Evolutionary conservation across 352 stramenopile species (phyloP), one percentile per base, ranked within the genome.

Genomic region (Pythium guiyangense): DNA sequence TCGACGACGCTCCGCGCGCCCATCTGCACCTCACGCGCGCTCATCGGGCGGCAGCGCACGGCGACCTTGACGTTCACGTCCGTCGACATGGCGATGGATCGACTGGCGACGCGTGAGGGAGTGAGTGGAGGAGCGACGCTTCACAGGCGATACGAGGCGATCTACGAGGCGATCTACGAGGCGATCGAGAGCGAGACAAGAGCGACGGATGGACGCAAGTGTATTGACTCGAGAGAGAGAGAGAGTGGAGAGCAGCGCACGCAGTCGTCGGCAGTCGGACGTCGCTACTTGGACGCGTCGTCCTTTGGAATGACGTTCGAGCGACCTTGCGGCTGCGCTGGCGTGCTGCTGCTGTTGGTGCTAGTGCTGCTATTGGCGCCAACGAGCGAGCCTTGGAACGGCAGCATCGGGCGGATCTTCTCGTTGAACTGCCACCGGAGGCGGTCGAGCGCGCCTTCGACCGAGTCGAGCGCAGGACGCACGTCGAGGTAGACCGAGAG

Each of bases 401-500:
- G 84, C 65, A 92, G 54, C 29, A 92, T 52, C 45, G 84, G 81
- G 29, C 69, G 45, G 61, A 94, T 73, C 45, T 89, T 87, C 49
- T 92, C 79, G 48, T 85, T 63, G 59, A 90, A 91, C 51, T 94
- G 84, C 84, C 81, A 92, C 47, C 77, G 72, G 52, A 94, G 52
- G 51, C 84, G 84, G 51, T 90, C 89, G 27, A 96, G 54, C n/a
- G 83, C 47, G 53, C 77, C 76, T 48, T 88, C 77, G 27, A 95
- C 63, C 46, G 79, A 94, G 81, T 99, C 97, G 6, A 98, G 67
- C 1, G 97, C 97, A 10, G 97, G 97, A 46, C 97, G 82, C 20
- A 99, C 97, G 72, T 99, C 97, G 48, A 99, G 74, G 55, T 97
- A 90, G 47, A 99, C 93, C 18, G 83, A 97, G 27, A 98, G 82